Evolutionary conservation across 805 yeast genomes (phyloP), one percentile per base, ranked within the genome.

Genomic region (Zygoascus flipseniorum): DNA sequence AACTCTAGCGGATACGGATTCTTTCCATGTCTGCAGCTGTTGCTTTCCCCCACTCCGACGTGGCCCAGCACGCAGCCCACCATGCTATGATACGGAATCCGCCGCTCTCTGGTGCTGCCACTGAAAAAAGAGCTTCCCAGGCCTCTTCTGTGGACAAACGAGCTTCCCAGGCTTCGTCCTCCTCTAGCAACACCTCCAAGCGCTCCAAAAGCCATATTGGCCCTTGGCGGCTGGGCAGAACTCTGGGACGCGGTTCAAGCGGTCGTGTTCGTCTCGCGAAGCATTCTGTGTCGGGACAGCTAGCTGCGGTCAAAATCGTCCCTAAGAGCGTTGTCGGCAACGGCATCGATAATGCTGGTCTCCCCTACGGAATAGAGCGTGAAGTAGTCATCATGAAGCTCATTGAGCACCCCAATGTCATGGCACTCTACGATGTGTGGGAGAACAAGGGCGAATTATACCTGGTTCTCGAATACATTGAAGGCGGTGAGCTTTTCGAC

Each of bases 371-470:
- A 42, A 92, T 93, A 46, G 99, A 93, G 71, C 79, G 98, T 60
- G 99, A 93, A 67, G 95, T 93, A 58, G 90, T 93, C 62, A 93
- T 93, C 61, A 93, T 52, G 56, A 93, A 93, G 70, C 76, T 93
- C 43, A 80, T 93, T 47, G 87, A 93, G 56, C 98, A 93, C 69
- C 89, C 96, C 11, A 92, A 93, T 64, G 93, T 93, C 23, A 82
- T 93, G 79, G 86, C 93, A 26, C 74, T 93, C 42, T 93, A 89
- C 66, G 99, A 93, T 65, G 99, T 93, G 23, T 93, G 98, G 98
- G 99, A 93, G 69, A 92, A 95, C 59, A 84, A 89, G 59, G 89
- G 88, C 64, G 96, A 92, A 56, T 75, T 93, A 54, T 65, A 92
- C 65, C 78, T 93, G 60, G 95, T 93, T 8, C 72, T 93, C 53